phyloP scores from a whole-genome alignment of 108 stramenopile genomes.

The Fragilariopsis cylindrus region DNA sequence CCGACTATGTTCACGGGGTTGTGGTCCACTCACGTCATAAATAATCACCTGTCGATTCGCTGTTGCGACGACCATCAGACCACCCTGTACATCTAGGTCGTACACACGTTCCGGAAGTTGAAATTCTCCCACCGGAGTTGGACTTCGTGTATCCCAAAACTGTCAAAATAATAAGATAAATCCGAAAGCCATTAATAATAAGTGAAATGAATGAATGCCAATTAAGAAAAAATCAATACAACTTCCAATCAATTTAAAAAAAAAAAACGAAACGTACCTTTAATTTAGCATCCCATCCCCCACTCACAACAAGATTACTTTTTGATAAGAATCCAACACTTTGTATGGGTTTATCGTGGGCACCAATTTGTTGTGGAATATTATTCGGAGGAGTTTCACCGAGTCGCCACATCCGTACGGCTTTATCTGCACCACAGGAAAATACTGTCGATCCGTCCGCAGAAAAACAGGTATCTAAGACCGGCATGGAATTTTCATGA shows the following conservation, averaged over 20 bases:
- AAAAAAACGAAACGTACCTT: neutral
- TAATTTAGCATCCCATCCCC: conserved; percentile 62
- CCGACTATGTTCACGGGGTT: conserved; percentile 68
- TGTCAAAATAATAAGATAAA: conserved; percentile 22
- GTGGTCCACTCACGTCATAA: conserved; percentile 70
- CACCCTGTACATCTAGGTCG: conserved; percentile 81
- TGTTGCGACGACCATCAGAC: conserved; percentile 82
- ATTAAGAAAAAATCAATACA: conserved; percentile 1
- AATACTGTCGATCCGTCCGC: conserved; percentile 82
- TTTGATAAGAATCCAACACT: conserved; percentile 63
- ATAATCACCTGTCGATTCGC: conserved; percentile 77
- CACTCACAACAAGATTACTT: conserved; percentile 76
- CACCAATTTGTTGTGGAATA: conserved; percentile 81
- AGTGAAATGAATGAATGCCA: neutral
- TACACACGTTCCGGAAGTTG: conserved; percentile 86
- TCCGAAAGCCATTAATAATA: neutral
- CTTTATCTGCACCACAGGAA: conserved; percentile 77
- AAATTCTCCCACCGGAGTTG: conserved; percentile 72
- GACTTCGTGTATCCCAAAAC: conserved; percentile 89
- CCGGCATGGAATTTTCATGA: conserved; percentile 68
- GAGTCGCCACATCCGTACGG: conserved; percentile 88
- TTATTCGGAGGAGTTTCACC: conserved; percentile 67
- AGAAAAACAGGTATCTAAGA: conserved; percentile 68
- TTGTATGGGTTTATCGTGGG: conserved; percentile 83
- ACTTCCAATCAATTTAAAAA: neutral